phyloP scores from a whole-genome alignment of 2,329 filamentous ascomycete genomes.

The Colletotrichum sp. region DNA sequence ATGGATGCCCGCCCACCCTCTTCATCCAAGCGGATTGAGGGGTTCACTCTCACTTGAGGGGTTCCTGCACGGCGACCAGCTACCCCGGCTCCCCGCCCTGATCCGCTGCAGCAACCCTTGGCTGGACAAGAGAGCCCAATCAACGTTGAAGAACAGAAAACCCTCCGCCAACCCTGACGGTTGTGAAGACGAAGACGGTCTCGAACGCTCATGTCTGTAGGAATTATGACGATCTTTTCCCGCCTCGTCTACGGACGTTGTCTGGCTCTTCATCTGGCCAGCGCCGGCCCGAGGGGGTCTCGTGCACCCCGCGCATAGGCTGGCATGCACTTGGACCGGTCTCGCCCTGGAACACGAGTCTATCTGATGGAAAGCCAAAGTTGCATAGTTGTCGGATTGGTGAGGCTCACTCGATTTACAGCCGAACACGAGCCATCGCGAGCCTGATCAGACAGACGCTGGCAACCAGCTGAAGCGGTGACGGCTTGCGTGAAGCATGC shows the following conservation, averaged over 20 bases:
- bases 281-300: neutral
- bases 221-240: neutral
- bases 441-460: neutral
- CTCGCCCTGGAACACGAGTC: neutral
- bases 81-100: constrained; percentile 11
- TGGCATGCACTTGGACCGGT: neutral
- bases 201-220: neutral
- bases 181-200: neutral
- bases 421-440: neutral
- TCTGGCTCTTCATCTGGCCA: neutral
- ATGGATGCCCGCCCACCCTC: neutral
- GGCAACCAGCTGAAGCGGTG: neutral
- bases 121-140: neutral
- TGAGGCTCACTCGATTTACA: neutral
- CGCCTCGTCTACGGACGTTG: neutral
- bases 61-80: constrained; percentile 10
- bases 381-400: neutral
- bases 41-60: constrained; percentile 1
- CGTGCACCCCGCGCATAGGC: neutral
- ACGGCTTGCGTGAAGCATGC: neutral
- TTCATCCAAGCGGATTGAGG: neutral
- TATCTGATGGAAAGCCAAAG: neutral
- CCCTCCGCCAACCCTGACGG: neutral
- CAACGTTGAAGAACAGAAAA: neutral
- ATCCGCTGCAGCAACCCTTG: constrained; percentile 1